phyloP scores from a whole-genome alignment of 2,329 filamentous ascomycete species.

The Epichloe aotearoae region DNA sequence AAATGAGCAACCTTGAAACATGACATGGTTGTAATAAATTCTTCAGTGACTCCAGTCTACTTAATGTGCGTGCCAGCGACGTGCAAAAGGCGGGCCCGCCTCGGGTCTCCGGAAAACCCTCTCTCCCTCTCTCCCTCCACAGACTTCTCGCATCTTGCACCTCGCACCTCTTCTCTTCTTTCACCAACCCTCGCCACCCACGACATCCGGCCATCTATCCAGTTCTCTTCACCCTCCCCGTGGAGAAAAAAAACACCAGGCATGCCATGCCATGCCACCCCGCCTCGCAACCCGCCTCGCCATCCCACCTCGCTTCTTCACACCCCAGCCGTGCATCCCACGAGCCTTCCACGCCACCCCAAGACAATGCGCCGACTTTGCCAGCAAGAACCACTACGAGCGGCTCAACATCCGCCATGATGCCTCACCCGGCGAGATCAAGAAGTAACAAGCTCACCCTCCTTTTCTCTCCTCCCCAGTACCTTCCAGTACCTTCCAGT shows the following conservation, averaged over 20 bases:
- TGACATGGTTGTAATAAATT: too few species aligned
- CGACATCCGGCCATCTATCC: too few species aligned
- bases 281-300: conserved; percentile 11
- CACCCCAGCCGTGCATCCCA: conserved; percentile 12
- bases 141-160: too few species aligned
- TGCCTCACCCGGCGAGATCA: conserved; percentile 66
- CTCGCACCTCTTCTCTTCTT: too few species aligned
- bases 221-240: not conserved
- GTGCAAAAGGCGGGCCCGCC: too few species aligned
- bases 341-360: conserved; percentile 8
- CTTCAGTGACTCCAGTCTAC: too few species aligned
- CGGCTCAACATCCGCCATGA: conserved; percentile 57
- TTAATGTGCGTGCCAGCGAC: too few species aligned
- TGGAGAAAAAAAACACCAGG: conserved; percentile 23
- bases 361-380: conserved; percentile 12
- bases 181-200: too few species aligned
- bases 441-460: conserved; percentile 45
- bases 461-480: not conserved
- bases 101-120: too few species aligned
- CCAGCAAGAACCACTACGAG: conserved; percentile 60
- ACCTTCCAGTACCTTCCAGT: too few species aligned
- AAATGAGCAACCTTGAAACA: too few species aligned
- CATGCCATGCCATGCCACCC: conserved; percentile 39
- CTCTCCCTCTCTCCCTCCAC: too few species aligned
- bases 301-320: not conserved